These are phyloP conservation scores for Xylaria arbuscula DNA, from an alignment of 2,329 filamentous ascomycete species.

Conservation along the genomic window DNA sequence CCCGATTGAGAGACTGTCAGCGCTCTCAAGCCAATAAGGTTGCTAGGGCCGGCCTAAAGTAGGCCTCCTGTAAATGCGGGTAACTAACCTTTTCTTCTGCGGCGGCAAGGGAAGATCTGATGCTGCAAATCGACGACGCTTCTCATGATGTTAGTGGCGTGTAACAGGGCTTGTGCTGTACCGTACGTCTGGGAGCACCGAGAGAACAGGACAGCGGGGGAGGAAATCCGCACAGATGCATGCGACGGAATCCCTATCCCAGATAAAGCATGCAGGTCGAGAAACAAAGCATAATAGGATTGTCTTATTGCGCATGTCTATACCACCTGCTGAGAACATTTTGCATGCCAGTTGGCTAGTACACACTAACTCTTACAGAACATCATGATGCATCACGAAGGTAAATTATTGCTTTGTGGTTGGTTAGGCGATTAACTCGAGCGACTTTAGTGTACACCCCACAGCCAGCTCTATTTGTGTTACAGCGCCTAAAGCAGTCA, in stretches of 20 bases:
- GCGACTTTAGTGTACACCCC: too few species aligned
- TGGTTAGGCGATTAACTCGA: slow-evolving; percentile 1
- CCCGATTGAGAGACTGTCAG: slow-evolving; percentile 28
- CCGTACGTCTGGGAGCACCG: slow-evolving; percentile 3
- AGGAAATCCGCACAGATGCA: slow-evolving; percentile 31
- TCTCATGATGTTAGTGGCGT: slow-evolving; percentile 40
- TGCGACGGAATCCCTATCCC: slow-evolving; percentile 31
- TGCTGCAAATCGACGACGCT: slow-evolving; percentile 38
- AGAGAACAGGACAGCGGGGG: slow-evolving; percentile 5
- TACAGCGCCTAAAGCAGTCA: too few species aligned
- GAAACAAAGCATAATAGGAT: slow-evolving; percentile 34
- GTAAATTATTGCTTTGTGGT: not conserved
- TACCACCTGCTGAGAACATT: too few species aligned
- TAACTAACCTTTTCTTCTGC: slow-evolving; percentile 41
- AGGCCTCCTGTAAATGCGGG: not conserved
- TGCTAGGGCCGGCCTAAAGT: not conserved
- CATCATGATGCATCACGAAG: not conserved
- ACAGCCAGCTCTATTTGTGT: too few species aligned
- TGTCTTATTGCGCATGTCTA: slow-evolving; percentile 34
- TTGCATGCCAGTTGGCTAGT: slow-evolving; percentile 38
- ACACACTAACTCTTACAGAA: not conserved
- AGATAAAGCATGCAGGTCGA: slow-evolving; percentile 37
- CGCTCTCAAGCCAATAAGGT: slow-evolving; percentile 26
- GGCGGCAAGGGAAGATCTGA: slow-evolving; percentile 35
- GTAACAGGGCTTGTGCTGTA: not conserved